Evolutionary conservation across 306 rosid genomes (phyloP).

Genomic region (Sechiopsis laciniata): DNA sequence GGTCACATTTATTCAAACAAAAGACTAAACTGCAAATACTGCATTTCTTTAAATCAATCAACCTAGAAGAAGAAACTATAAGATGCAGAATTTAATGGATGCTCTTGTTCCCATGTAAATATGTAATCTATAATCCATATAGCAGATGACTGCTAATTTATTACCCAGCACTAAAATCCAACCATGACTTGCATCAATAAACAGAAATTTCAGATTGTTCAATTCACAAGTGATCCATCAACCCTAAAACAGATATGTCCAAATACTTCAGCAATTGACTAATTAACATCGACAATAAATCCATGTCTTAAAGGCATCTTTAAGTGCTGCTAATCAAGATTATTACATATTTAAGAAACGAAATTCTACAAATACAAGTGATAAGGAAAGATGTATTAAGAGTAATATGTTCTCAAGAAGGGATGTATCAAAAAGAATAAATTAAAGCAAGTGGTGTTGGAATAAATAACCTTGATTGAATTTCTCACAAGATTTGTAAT

Average conservation of each 20-base stretch:
- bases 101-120: neutral
- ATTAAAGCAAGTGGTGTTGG: neutral
- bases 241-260: neutral
- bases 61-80: neutral
- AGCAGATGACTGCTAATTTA: neutral
- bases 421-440: neutral
- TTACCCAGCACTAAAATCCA: neutral
- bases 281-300: neutral
- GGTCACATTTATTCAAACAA: conserved; percentile 11
- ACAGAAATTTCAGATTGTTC: neutral
- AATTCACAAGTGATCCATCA: neutral
- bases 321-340: neutral
- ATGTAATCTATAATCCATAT: neutral
- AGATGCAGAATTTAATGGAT: conserved; percentile 11
- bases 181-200: neutral
- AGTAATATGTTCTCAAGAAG: neutral
- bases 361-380: neutral
- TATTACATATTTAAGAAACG: neutral
- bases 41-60: conserved; percentile 2
- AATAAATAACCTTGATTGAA: conserved; percentile 64
- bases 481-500: conserved; percentile 85
- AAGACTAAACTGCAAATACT: neutral
- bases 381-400: neutral
- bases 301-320: neutral
- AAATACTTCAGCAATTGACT: neutral